Conservation (phyloP, 2,329 filamentous ascomycete species). For the Pseudonectria foliicola region DNA sequence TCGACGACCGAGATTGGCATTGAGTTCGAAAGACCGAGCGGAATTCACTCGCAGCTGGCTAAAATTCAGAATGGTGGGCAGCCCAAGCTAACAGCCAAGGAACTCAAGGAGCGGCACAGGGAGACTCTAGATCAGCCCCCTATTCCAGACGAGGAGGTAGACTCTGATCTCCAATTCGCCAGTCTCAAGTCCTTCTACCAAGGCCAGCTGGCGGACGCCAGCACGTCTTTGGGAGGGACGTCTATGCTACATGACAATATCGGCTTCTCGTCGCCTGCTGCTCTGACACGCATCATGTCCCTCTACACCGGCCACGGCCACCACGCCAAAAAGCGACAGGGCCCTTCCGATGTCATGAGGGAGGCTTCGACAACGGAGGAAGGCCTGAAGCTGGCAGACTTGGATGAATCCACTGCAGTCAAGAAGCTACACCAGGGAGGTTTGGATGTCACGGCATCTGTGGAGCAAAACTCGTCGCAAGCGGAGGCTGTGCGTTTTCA, state of each 20-base stretch:
- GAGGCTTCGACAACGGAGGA: slow-evolving; percentile 67
- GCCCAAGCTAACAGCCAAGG: slow-evolving; percentile 42
- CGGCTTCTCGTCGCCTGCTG: slow-evolving; percentile 68
- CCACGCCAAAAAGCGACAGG: slow-evolving; percentile 57
- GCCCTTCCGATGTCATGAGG: slow-evolving; percentile 67
- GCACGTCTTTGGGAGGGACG: slow-evolving; percentile 43
- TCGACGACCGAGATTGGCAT: slow-evolving; percentile 83
- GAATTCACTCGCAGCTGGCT: slow-evolving; percentile 73
- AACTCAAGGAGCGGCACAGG: slow-evolving; percentile 45
- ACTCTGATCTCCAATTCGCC: slow-evolving; percentile 64
- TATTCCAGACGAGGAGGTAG: slow-evolving; percentile 40
- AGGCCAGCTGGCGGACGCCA: slow-evolving; percentile 61
- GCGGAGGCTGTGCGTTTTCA: slow-evolving; percentile 55
- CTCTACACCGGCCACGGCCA: slow-evolving; percentile 66
- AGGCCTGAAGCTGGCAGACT: slow-evolving; percentile 57
- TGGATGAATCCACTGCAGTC: slow-evolving; percentile 57
- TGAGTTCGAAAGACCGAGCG: slow-evolving; percentile 81
- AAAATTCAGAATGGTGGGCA: slow-evolving; percentile 59
- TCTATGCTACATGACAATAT: slow-evolving; percentile 26
- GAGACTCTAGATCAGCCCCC: slow-evolving; percentile 33
- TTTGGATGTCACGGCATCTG: slow-evolving; percentile 55
- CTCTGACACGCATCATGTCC: slow-evolving; percentile 83
- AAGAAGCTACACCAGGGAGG: slow-evolving; percentile 50
- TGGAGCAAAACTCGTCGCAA: slow-evolving; percentile 42
- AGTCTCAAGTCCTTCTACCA: slow-evolving; percentile 77